Base-by-base conservation (phyloP, 2,329 filamentous ascomycete genomes). In the Trichophyton simii region DNA sequence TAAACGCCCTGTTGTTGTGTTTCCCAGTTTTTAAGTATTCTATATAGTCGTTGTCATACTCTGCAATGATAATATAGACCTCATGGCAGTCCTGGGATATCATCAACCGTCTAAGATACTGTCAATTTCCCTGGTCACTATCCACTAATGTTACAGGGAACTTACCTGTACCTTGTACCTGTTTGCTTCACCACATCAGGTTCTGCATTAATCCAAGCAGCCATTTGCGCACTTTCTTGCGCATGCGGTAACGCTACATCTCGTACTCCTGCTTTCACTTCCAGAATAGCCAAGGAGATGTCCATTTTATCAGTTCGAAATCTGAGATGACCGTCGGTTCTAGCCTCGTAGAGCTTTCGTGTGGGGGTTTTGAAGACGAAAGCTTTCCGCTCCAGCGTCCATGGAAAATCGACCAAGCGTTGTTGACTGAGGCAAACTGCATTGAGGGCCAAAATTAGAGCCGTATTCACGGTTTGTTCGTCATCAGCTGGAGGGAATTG, bases 201-300 rank as follows among this genome's bases (percentile, higher is more conserved):
- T 18, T 63, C 62, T n/a, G 48, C 60, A 59, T 54, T 34, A 2
- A 66, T 64, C 64, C 64, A 66, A 25, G 63, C 61, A 22, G 60
- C 64, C 61, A 66, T 62, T 44, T 64, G 64, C 0, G 64, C 64
- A 18, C 42, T 63, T 41, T 65, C 64, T 31, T 18, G 18, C 18
- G 18, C 18, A 18, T 18, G 18, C 18, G 18, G 25, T 28, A 28
- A 28, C 25, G 25, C 25, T 28, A 28, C 25, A 5, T 28, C 25
- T 28, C 25, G 25, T 28, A 28, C 25, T 28, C 25, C 25, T n/a
- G 22, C 55, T 60, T 64, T 63, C 13, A 65, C 63, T 31, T 65
- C 60, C 2, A 63, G 9, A 22, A 65, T 65, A 11, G 60, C 38
- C 15, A 62, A 22, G 7, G 61, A 65, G 18, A 22, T 55, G 3